A percentile compares a stretch with the other conserved stretches of the same genome.
Conservation (phyloP, 768 basidiomycete species). For the Cubamyces sp. region DNA sequence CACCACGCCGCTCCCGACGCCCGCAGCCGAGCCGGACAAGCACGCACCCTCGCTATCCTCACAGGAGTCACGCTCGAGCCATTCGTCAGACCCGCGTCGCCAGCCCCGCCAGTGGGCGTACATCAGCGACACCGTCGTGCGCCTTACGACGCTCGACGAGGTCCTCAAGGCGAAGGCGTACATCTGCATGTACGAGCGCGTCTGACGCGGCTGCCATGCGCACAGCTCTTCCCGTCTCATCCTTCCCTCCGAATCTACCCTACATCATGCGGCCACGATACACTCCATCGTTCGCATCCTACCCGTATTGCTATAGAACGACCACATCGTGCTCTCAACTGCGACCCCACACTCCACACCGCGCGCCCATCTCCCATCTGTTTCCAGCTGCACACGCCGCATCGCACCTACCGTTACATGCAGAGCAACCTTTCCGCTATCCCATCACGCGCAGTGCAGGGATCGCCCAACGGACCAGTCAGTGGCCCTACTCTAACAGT, state of each 20-base stretch:
- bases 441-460: not conserved
- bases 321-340: not conserved
- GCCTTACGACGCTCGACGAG: conserved; percentile 80
- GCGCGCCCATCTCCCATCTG: not conserved
- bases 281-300: not conserved
- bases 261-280: not conserved
- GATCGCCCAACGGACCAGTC: conserved; percentile 5
- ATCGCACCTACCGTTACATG: not conserved
- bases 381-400: not conserved
- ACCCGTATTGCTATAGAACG: not conserved
- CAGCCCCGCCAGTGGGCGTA: conserved; percentile 80
- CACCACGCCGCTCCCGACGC: conserved; percentile 5
- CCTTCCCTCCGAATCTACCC: not conserved
- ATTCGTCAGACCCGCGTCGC: conserved; percentile 15
- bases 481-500: conserved; percentile 16
- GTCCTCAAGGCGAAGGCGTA: conserved; percentile 92
- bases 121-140: conserved; percentile 88
- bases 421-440: not conserved
- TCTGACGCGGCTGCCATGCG: conserved; percentile 37
- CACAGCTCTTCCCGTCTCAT: not conserved
- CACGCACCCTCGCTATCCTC: not conserved
- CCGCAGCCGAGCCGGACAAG: conserved; percentile 10
- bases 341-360: too few species aligned
- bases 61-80: conserved; percentile 11
- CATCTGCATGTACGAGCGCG: conserved; percentile 89